phyloP scores from a whole-genome alignment of 192 early-diverging fungal species.

The Backusella tuberculispora region DNA sequence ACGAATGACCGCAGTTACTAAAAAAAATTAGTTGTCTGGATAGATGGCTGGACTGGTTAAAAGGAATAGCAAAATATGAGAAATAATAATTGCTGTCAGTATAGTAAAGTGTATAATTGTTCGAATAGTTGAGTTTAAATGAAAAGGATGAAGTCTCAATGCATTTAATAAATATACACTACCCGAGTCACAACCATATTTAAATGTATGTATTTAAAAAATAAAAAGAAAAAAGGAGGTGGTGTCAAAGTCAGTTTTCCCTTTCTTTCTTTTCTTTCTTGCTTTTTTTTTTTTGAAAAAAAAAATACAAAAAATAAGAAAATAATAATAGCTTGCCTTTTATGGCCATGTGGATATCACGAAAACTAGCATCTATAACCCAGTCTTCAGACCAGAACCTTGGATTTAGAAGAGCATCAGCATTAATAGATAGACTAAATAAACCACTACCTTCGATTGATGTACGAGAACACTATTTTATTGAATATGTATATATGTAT shows the following conservation, averaged over 20 bases:
- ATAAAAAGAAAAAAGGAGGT: background rate
- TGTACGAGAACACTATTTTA: background rate
- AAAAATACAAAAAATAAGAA: background rate
- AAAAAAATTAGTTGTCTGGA: no score
- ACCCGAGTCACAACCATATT: no score
- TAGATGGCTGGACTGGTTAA: no score
- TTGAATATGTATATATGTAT: background rate
- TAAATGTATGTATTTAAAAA: background rate
- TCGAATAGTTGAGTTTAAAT: no score
- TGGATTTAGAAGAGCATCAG: background rate
- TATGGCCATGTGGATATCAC: constrained; percentile 28
- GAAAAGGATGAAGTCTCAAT: no score
- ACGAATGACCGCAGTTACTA: no score
- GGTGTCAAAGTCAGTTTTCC: constrained; percentile 4
- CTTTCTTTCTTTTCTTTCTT: background rate
- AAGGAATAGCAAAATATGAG: no score
- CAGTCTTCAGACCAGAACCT: constrained; percentile 1
- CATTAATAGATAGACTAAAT: background rate
- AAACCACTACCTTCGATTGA: constrained; percentile 18
- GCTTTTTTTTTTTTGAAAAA: constrained; percentile 2
- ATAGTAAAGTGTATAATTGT: no score
- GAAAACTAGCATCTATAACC: constrained; percentile 12
- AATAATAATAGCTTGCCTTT: background rate
- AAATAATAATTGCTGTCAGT: no score
- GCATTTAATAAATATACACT: no score